A percentile compares a stretch with the other conserved stretches of the same genome.
Conservation (phyloP, 192 early-diverging fungal genomes). For the Coemansia sp. region DNA sequence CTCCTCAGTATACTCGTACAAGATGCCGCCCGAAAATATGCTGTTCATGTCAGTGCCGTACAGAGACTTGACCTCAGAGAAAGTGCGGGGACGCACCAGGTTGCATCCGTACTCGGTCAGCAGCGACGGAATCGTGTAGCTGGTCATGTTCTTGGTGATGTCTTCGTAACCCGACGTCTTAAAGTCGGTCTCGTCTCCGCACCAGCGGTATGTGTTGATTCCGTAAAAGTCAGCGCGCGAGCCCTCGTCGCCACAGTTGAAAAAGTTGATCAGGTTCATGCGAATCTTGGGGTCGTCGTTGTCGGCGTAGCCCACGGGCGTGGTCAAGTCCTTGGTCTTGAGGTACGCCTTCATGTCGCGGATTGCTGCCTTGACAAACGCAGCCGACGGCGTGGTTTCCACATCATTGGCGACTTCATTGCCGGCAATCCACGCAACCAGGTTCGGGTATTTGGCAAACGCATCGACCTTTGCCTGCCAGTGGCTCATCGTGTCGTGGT, state of each 20-base stretch:
- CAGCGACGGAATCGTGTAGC: slow-evolving; percentile 66
- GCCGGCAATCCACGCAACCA: slow-evolving; percentile 69
- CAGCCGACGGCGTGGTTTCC: slow-evolving; percentile 62
- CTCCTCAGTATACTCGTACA: slow-evolving; percentile 75
- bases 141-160: slow-evolving; percentile 63
- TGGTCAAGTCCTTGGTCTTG: slow-evolving; percentile 48
- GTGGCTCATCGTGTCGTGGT: slow-evolving; percentile 57
- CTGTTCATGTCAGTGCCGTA: slow-evolving; percentile 67
- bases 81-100: slow-evolving; percentile 62
- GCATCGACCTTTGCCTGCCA: slow-evolving; percentile 64
- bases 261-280: slow-evolving; percentile 65
- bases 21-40: slow-evolving; percentile 68
- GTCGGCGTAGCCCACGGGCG: slow-evolving; percentile 73
- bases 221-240: slow-evolving; percentile 72
- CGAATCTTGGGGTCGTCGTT: slow-evolving; percentile 70
- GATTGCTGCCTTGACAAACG: slow-evolving; percentile 65
- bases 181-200: slow-evolving; percentile 59
- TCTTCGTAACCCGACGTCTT: slow-evolving; percentile 68
- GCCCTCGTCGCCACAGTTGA: slow-evolving; percentile 65
- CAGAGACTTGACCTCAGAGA: slow-evolving; percentile 66
- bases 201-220: slow-evolving; percentile 76
- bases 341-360: slow-evolving; percentile 70
- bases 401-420: slow-evolving; percentile 74
- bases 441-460: slow-evolving; percentile 64
- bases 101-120: slow-evolving; percentile 79